phyloP scores from a whole-genome alignment of 2,329 filamentous ascomycete genomes.

The Talaromyces funiculosus region DNA sequence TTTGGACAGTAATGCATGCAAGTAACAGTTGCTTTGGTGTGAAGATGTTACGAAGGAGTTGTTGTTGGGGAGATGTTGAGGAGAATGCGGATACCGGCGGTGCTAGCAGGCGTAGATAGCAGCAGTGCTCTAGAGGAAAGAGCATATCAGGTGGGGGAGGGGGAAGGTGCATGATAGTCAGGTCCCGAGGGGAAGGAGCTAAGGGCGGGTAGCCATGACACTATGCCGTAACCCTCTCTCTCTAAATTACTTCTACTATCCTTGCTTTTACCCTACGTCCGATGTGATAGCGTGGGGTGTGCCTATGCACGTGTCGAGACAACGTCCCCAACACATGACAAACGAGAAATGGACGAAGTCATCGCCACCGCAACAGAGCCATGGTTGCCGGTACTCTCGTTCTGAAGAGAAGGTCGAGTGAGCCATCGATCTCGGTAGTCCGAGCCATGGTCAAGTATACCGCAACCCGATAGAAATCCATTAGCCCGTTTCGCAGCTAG shows the following conservation, averaged over 20 bases:
- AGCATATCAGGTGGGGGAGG: slow-evolving; percentile 6
- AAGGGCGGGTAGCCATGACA: background rate
- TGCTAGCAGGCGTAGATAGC: background rate
- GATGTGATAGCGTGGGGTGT: background rate
- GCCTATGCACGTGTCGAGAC: background rate
- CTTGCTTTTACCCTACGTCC: background rate
- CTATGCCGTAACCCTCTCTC: background rate
- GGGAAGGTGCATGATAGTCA: slow-evolving; percentile 11
- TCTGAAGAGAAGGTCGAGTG: background rate
- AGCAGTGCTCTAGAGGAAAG: background rate
- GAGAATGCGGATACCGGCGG: background rate
- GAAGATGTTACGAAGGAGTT: background rate
- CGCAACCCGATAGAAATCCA: background rate
- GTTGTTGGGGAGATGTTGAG: background rate
- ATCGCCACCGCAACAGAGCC: background rate
- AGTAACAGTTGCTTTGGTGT: slow-evolving; percentile 1
- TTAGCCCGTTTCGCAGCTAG: background rate
- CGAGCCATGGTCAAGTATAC: background rate
- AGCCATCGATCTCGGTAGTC: background rate
- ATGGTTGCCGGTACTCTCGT: background rate
- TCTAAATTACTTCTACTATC: background rate
- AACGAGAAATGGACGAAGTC: background rate
- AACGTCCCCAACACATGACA: background rate
- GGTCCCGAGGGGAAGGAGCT: slow-evolving; percentile 6
- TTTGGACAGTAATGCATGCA: background rate